A percentile compares a stretch with the other conserved stretches of the same genome.
These are phyloP conservation scores for Xerocomellus chrysenteron DNA, from an alignment of 768 basidiomycete species.

Conservation along the genomic window DNA sequence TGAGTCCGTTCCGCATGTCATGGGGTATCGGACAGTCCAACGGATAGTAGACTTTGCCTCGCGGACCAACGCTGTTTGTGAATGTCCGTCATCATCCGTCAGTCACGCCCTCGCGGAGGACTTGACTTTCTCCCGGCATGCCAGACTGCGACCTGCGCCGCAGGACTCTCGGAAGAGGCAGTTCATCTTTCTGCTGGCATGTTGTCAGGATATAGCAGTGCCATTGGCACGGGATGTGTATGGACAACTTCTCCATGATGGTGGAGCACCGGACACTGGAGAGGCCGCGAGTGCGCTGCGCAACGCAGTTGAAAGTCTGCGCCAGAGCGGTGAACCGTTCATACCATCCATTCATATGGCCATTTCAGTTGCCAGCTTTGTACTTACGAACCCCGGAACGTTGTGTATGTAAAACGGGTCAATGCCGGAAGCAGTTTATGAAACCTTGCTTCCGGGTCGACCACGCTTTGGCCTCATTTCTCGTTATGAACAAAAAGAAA, in stretches of 20 bases:
- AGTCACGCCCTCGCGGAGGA: conserved; percentile 13
- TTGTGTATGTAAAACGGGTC: no score
- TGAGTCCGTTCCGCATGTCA: conserved; percentile 34
- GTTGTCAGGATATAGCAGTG: conserved; percentile 32
- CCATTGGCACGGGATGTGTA: conserved; percentile 41
- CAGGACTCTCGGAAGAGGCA: conserved; percentile 34
- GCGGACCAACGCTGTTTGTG: not conserved
- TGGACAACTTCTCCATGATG: not conserved
- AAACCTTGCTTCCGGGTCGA: not conserved
- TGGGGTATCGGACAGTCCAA: conserved; percentile 18
- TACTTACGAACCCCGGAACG: no score
- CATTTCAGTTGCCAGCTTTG: no score
- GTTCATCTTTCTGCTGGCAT: conserved; percentile 42
- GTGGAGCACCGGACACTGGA: not conserved
- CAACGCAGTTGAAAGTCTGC: not conserved
- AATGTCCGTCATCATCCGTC: not conserved
- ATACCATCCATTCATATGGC: not conserved
- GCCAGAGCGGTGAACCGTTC: not conserved
- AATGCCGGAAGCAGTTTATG: not conserved
- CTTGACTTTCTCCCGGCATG: conserved; percentile 47
- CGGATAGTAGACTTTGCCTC: conserved; percentile 21
- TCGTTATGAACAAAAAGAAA: not conserved
- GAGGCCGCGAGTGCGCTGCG: not conserved
- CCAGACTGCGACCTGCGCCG: conserved; percentile 38
- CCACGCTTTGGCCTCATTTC: conserved; percentile 17